Percentiles rank a stretch among this genome's conserved stretches.
These are phyloP conservation scores for Leccinum barrowsii DNA, from an alignment of 768 basidiomycete species.

Conservation along the genomic window DNA sequence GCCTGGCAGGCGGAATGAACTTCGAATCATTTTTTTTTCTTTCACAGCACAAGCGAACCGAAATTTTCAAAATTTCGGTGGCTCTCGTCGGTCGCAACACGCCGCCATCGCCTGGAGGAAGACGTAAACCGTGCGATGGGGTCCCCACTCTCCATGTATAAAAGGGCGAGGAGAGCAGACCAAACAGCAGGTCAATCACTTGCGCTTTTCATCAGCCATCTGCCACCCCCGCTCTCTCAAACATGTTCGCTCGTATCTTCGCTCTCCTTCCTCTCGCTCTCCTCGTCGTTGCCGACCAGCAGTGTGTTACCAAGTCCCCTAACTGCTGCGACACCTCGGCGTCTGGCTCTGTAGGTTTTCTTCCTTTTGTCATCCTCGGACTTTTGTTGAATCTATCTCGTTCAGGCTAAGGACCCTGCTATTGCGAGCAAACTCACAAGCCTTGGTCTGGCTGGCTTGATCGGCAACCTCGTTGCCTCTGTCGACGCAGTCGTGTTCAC, in stretches of 20 bases:
- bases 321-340: conserved; percentile 12
- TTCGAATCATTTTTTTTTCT: no score
- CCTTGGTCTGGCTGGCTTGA: neutral
- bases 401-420: no score
- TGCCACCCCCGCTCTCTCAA: neutral
- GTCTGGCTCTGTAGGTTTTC: neutral
- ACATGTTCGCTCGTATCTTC: conserved; percentile 18
- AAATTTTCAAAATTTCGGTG: no score
- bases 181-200: neutral
- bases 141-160: neutral
- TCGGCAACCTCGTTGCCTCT: neutral
- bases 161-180: neutral
- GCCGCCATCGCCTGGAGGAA: neutral
- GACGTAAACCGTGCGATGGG: neutral
- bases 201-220: neutral
- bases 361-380: neutral
- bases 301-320: neutral
- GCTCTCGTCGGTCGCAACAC: no score
- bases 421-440: neutral
- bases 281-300: conserved; percentile 10
- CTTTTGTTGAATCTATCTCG: neutral
- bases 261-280: conserved; percentile 19
- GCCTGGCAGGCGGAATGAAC: no score
- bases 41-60: no score
- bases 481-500: neutral